phyloP scores from a whole-genome alignment of 2,329 filamentous ascomycete species.

The Cucurbitaria berberidis region DNA sequence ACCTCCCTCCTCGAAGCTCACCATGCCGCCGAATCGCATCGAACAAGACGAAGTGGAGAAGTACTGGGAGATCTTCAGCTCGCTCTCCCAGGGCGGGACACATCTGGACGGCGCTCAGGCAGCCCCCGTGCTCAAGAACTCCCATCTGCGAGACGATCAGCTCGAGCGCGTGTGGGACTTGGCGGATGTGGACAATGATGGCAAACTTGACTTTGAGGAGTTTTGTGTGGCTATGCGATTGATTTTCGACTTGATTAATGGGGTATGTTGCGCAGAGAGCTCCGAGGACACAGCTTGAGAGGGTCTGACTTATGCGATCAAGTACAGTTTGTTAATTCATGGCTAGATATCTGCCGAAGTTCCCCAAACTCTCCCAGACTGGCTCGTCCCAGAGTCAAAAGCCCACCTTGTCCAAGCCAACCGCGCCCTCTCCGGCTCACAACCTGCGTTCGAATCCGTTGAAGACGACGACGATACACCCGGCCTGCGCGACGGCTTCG shows the following conservation, averaged over 20 bases:
- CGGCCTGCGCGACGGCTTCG: conserved; percentile 93
- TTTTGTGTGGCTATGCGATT: conserved; percentile 99
- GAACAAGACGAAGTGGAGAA: conserved; percentile 77
- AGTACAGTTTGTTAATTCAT: neutral
- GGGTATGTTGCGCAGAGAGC: conserved; percentile 59
- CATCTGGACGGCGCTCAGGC: conserved; percentile 73
- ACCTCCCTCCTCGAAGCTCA: neutral
- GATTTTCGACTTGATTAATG: conserved; percentile 96
- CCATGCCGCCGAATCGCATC: conserved; percentile 60
- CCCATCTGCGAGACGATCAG: conserved; percentile 75
- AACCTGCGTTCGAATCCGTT: conserved; percentile 82
- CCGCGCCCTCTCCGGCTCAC: conserved; percentile 70
- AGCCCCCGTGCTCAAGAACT: conserved; percentile 75
- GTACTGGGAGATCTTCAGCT: conserved; percentile 81
- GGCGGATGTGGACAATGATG: conserved; percentile 95
- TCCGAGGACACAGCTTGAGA: neutral
- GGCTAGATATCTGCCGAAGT: conserved; percentile 79
- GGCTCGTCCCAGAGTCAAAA: conserved; percentile 89
- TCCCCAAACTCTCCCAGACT: conserved; percentile 85
- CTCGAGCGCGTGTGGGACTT: conserved; percentile 98
- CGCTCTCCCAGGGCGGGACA: conserved; percentile 67
- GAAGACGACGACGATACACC: conserved; percentile 78
- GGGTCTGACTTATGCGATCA: neutral
- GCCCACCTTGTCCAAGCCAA: conserved; percentile 51
- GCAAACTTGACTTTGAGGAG: conserved; percentile 98